Base-by-base conservation (phyloP, 306 rosid genomes). In the Pyrus pyrifolia region DNA sequence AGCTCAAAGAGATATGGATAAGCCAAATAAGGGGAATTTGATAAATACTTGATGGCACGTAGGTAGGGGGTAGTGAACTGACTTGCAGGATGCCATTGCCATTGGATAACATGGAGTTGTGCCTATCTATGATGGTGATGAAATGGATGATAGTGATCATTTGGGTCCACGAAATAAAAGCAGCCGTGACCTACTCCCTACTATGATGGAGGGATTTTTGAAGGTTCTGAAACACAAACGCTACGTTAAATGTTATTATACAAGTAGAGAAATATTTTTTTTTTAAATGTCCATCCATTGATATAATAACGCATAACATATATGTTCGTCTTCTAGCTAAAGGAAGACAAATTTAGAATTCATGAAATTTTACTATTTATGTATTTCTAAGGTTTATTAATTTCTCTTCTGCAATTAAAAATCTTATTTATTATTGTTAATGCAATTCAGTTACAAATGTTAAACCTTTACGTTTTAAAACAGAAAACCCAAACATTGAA, bases 121-220 rank as follows among this genome's bases (percentile, higher is more conserved):
- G 67, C 12, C 65, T 49, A 5, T 49, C 53, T 76, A 77, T 73
- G 80, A 61, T 46, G 75, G 71, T 69, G 71, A 65, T 67, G 40
- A 73, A 42, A 55, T 35, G 63, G 82, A 11, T 30, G 87, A 76
- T 35, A 59, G 68, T 64, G 77, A 80, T 45, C 4, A 31, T 22
- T 49, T 73, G 77, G 82, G 53, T 49, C 87, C 81, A 71, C 25
- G 19, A 64, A 73, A 35, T 68, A 66, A 70, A 59, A 58, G 19
- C 31, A 33, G 61, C 87, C 40, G 18, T 70, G 40, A 4, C 79
- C 87, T 58, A 78, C 81, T 31, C 2, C 78, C 8, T 2, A 49
- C 21, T 5, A 6, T 49, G 8, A 35, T 35, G 40, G 9, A 35
- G 40, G 7, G 40, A 35, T 35, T 35, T 35, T 35, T 35, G 0